These are phyloP conservation scores for Dendrobium catenatum DNA, from an alignment of 106 monocot genomes.

Conservation along the genomic window DNA sequence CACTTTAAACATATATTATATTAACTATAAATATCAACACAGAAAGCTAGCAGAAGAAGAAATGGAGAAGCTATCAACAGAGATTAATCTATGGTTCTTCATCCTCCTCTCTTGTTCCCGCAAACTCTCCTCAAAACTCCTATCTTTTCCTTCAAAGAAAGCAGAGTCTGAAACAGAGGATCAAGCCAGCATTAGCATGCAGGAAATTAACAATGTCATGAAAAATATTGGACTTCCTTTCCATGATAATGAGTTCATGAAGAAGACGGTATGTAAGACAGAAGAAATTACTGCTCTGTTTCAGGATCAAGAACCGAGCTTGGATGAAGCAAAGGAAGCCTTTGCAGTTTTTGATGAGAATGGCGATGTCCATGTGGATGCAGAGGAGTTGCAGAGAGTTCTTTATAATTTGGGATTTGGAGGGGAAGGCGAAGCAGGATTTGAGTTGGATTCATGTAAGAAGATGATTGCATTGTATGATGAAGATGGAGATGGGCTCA, in stretches of 20 bases:
- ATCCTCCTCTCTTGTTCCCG: not conserved
- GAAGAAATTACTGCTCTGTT: slow-evolving; percentile 20
- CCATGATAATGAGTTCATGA: slow-evolving; percentile 7
- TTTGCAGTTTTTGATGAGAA: slow-evolving; percentile 37
- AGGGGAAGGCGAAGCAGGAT: not conserved
- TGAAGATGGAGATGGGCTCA: slow-evolving; percentile 6
- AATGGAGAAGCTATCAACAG: not conserved
- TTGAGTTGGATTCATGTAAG: slow-evolving; percentile 11
- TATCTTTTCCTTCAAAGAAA: not conserved
- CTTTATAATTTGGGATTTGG: slow-evolving; percentile 21
- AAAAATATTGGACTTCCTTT: slow-evolving; percentile 7
- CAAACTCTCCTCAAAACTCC: not conserved
- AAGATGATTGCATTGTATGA: slow-evolving; percentile 18
- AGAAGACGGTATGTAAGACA: not conserved
- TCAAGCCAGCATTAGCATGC: slow-evolving; percentile 1
- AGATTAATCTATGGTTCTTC: not conserved
- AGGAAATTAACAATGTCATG: slow-evolving; percentile 22
- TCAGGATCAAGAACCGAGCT: slow-evolving; percentile 31
- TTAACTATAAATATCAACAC: too few species aligned
- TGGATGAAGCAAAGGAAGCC: slow-evolving; percentile 36
- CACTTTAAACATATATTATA: too few species aligned
- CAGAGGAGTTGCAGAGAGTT: slow-evolving; percentile 32
- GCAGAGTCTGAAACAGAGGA: not conserved
- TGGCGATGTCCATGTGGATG: slow-evolving; percentile 37
- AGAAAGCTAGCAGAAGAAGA: not conserved